A percentile compares a stretch with the other conserved stretches of the same genome.
Evolutionary conservation across 2,329 filamentous ascomycete genomes (phyloP).

Genomic region (Curvularia eragrostidis): DNA sequence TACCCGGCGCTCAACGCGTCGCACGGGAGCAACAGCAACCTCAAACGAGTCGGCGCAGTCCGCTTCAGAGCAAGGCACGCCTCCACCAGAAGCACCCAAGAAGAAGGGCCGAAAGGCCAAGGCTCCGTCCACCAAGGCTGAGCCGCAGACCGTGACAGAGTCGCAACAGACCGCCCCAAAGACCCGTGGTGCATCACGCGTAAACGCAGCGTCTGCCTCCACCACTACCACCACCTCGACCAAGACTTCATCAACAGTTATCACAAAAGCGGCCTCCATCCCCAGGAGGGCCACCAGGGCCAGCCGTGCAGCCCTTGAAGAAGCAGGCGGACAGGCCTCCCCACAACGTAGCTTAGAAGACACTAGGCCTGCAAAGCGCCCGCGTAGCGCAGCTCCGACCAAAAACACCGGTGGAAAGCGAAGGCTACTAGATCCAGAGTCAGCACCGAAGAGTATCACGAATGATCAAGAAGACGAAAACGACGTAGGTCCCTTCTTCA

Average conservation of each 20-base stretch:
- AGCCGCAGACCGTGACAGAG: slow-evolving; percentile 19
- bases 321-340: slow-evolving; percentile 20
- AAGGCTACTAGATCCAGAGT: slow-evolving; percentile 13
- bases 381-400: slow-evolving; percentile 9
- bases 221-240: slow-evolving; percentile 18
- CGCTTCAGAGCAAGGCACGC: slow-evolving; percentile 7
- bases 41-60: slow-evolving; percentile 19
- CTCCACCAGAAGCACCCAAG: slow-evolving; percentile 16
- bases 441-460: slow-evolving; percentile 17
- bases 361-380: slow-evolving; percentile 19
- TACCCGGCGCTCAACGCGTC: slow-evolving; percentile 27
- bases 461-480: slow-evolving; percentile 21
- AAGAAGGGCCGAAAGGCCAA: slow-evolving; percentile 24
- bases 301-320: slow-evolving; percentile 19
- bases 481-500: slow-evolving; percentile 27
- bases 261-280: slow-evolving; percentile 5
- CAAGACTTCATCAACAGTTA: slow-evolving; percentile 4
- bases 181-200: slow-evolving; percentile 20
- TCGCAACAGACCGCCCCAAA: slow-evolving; percentile 14
- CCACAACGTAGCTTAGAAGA: slow-evolving; percentile 27
- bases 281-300: slow-evolving; percentile 23
- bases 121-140: slow-evolving; percentile 16
- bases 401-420: slow-evolving; percentile 16
- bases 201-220: slow-evolving; percentile 12
- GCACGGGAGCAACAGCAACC: slow-evolving; percentile 21